phyloP scores from a whole-genome alignment of 139 green algal genomes.

The Tetradesmus lagerheimii region DNA sequence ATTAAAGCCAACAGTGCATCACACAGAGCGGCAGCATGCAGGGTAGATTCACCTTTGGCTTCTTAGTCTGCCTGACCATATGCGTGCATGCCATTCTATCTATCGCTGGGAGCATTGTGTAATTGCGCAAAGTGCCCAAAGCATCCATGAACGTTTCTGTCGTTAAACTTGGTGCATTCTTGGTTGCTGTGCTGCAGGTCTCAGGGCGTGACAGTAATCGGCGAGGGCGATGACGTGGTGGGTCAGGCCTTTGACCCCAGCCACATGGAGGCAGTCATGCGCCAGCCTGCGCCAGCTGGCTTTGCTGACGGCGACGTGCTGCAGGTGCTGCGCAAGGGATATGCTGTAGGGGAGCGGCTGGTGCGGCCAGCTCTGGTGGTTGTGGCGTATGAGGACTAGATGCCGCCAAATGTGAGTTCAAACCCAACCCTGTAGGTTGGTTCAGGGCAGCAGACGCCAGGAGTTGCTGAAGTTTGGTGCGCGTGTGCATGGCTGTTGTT shows the following conservation, averaged over 20 bases:
- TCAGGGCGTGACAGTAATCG: neutral
- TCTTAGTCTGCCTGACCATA: no score
- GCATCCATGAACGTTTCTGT: no score
- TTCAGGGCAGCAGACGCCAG: neutral
- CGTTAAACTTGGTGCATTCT: neutral
- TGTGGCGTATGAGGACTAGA: constrained; percentile 45
- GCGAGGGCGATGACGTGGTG: constrained; percentile 39
- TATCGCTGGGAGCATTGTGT: no score
- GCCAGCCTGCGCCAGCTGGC: constrained; percentile 56
- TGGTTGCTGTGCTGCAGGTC: neutral
- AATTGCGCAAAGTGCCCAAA: no score
- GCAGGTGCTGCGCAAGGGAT: constrained; percentile 30
- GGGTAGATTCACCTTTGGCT: no score
- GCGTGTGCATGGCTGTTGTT: neutral
- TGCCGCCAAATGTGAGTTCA: no score
- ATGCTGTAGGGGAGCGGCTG: constrained; percentile 9
- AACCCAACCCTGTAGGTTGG: neutral
- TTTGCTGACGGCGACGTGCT: constrained; percentile 28
- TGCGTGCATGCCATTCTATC: no score
- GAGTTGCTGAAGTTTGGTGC: neutral
- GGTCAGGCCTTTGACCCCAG: constrained; percentile 90
- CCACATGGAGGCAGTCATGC: constrained; percentile 94
- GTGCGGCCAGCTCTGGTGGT: constrained; percentile 40
- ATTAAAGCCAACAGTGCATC: no score
- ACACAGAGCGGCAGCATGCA: no score